Evolutionary conservation across 202 grass and related monocot genomes (phyloP), one percentile per base, ranked within the genome.

Genomic region (Zoysia matrella): DNA sequence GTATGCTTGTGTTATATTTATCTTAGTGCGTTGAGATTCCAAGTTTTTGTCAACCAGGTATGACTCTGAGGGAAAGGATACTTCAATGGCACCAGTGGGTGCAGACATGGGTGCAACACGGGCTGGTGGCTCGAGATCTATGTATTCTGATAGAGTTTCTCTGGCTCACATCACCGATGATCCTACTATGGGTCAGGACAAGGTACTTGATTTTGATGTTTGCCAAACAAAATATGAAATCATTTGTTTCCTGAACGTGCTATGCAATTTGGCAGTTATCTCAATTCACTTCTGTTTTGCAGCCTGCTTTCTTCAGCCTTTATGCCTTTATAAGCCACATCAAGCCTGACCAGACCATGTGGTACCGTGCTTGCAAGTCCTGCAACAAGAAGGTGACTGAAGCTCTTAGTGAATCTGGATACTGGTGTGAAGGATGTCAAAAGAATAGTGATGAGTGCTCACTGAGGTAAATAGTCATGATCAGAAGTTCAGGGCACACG

Each of bases 381-480:
- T 99, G 96, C 81, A 99, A 96, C 72, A 96, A 99, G 86, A 99
- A 99, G 79, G 91, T 96, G 56, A 92, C 89, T 58, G 96, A 99
- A 79, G 83, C 67, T 64, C 10, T 88, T 60, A 9, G 16, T 30
- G 22, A 22, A 22, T 87, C 85, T 69, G 96, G 93, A 12, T 99
- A 90, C 66, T 99, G 96, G 91, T 99, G 96, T 2, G 96, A 99
- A 80, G 77, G 80, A 39, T 96, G 96, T 88, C 89, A 94, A 65
- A 99, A 92, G 81, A 92, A 92, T 81, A 72, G 89, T 67, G 89
- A 85, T 9, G 77, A 84, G 70, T 91, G 91, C 78, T 90, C 81
- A 22, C 76, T 96, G 49, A 99, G 96, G 96, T 99, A 90, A 77
- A 65, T 62, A 52, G 44, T 63, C 69, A n/a, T 42, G 3, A 14